Percentiles rank a stretch among this genome's conserved stretches.
Evolutionary conservation across 768 basidiomycete genomes (phyloP).

Genomic region (Ramaria rubella): DNA sequence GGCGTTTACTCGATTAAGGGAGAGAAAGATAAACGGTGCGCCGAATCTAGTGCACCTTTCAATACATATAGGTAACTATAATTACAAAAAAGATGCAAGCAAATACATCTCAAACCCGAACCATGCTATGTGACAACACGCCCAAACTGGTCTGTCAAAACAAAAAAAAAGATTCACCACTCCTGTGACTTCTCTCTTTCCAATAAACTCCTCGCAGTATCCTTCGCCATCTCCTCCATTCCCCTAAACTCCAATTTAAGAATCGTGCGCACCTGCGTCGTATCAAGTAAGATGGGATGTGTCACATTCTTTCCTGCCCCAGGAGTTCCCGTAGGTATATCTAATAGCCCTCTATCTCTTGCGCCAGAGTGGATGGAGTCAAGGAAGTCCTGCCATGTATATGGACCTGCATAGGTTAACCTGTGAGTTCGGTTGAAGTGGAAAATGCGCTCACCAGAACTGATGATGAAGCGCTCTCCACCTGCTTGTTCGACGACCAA

Average conservation of each 20-base stretch:
- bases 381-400: constrained; percentile 7
- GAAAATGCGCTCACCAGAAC: neutral
- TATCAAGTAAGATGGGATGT: constrained; percentile 21
- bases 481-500: constrained; percentile 46
- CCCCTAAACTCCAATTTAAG: constrained; percentile 28
- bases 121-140: too few species aligned
- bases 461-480: constrained; percentile 41
- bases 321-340: constrained; percentile 10
- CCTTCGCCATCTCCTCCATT: constrained; percentile 25
- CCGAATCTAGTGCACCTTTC: too few species aligned
- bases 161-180: neutral
- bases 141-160: too few species aligned
- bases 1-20: too few species aligned
- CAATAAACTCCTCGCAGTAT: constrained; percentile 12
- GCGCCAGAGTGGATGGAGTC: constrained; percentile 5
- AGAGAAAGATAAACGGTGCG: too few species aligned
- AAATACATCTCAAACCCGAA: too few species aligned
- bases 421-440: neutral
- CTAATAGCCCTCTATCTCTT: neutral
- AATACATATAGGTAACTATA: too few species aligned
- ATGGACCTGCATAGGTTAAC: neutral
- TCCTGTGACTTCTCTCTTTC: neutral
- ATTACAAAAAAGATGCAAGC: too few species aligned
- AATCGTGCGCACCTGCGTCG: constrained; percentile 24
- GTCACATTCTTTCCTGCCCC: constrained; percentile 3